These are phyloP conservation scores for Usnea hakonensis DNA, from an alignment of 495 filamentous ascomycete genomes.

Conservation along the genomic window DNA sequence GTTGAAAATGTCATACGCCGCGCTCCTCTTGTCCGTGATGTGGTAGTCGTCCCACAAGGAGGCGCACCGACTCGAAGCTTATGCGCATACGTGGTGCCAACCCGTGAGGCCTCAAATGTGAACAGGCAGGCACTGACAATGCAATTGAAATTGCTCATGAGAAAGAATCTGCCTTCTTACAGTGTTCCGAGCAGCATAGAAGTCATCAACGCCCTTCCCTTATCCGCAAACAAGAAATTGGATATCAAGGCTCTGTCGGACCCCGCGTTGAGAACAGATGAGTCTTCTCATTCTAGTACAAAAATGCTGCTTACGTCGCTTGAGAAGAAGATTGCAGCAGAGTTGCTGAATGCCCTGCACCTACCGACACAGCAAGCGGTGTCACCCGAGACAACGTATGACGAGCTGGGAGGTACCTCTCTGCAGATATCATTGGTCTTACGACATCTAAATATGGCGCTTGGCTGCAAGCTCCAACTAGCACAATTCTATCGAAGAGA, in stretches of 20 bases:
- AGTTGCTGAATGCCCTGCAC: background rate
- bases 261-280: background rate
- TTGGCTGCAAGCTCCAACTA: slow-evolving; percentile 2
- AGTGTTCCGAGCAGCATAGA: background rate
- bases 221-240: background rate
- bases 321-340: background rate
- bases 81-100: background rate
- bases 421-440: background rate
- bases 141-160: background rate
- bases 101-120: background rate
- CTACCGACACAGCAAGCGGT: background rate
- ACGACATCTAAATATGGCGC: background rate
- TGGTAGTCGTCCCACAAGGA: background rate
- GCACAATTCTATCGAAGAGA: slow-evolving; percentile 4
- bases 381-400: background rate
- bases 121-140: background rate
- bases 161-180: background rate
- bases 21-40: background rate
- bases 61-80: background rate
- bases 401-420: background rate
- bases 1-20: background rate
- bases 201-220: background rate
- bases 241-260: slow-evolving; percentile 3
- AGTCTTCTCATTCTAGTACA: background rate
- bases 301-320: background rate